Percentiles rank a stretch among this genome's conserved stretches.
These are phyloP conservation scores for Solanum hybrid DNA, from an alignment of 305 asterid species.

Conservation along the genomic window DNA sequence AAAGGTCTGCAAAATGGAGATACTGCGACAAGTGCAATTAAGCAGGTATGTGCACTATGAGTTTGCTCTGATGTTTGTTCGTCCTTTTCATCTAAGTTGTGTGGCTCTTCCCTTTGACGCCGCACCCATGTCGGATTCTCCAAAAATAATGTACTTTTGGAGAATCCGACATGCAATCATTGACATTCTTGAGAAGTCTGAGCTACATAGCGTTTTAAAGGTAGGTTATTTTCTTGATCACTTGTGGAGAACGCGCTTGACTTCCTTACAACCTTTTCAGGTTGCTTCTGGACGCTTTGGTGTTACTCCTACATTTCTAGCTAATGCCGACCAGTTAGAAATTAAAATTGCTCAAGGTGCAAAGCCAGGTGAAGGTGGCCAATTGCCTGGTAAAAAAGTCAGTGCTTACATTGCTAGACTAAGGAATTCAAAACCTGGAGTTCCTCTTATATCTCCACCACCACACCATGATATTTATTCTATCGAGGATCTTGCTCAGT, in stretches of 20 bases:
- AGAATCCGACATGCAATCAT: background rate
- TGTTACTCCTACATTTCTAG: constrained; percentile 98
- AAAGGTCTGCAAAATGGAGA: constrained; percentile 99
- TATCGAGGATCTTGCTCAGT: constrained; percentile 98
- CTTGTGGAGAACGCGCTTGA: background rate
- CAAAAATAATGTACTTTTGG: background rate
- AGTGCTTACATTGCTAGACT: constrained; percentile 96
- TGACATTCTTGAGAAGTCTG: background rate
- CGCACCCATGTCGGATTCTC: background rate
- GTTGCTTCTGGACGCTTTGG: constrained; percentile 99
- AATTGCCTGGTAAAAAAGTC: constrained; percentile 97
- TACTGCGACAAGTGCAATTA: constrained; percentile 97
- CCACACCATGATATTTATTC: constrained; percentile 99
- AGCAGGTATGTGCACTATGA: constrained; percentile 49
- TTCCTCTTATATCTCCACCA: constrained; percentile 98
- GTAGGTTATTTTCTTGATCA: background rate
- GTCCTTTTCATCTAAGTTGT: background rate
- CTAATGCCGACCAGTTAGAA: constrained; percentile 92
- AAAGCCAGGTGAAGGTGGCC: constrained; percentile 99
- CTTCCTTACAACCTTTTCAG: constrained; percentile 30
- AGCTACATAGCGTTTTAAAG: background rate
- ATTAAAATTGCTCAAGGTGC: constrained; percentile 99
- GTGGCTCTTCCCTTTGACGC: background rate
- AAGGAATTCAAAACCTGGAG: constrained; percentile 98
- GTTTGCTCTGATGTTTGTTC: background rate